Evolutionary conservation across 169 alveolate species (phyloP), one percentile per base, ranked within the genome.

Genomic region (Plasmodium ovale): DNA sequence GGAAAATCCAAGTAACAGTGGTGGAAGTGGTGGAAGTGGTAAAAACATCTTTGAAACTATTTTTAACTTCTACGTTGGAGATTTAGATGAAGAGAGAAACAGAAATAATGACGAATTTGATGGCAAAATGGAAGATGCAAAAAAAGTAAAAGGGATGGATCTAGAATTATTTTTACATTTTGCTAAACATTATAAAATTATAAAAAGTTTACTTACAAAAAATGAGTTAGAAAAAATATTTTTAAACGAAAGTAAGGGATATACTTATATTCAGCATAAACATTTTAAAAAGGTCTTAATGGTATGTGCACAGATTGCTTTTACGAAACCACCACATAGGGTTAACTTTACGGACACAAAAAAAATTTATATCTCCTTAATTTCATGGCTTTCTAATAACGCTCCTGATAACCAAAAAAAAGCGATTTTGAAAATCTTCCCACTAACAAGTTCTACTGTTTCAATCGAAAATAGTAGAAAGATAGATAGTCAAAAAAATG

Each of bases 271-370:
- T 35, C 73, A 60, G 47, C 37, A 5, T 27, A 77, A 67, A 60
- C 73, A 60, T 16, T 77, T 77, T 54, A 65, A 77, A 67, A 77
- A 77, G 16, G 67, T 77, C 23, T 67, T 77, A 60, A 77, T 62
- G 68, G 2, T 54, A 62, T 77, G 88, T 60, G 88, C 77, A 3
- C 88, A 60, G 62, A 77, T 60, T 27, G 88, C 77, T 39, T 77
- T 77, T 77, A 77, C 67, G 10, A 77, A 77, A 77, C 88, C 88
- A 53, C 88, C 88, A 25, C 88, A 77, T 42, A 77, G 53, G 27
- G 65, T 60, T 67, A 59, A 77, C 44, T 77, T 60, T 68, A 77
- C 77, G 1, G 88, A 77, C 53, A 77, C 73, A 7, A 77, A 77
- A 29, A 77, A 77, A 77, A 77, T 77, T 2, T 62, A 60, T 67